Percentiles rank a stretch among this genome's conserved stretches.
phyloP scores from a whole-genome alignment of 805 yeast genomes.

The Kazachstania taianensis region DNA sequence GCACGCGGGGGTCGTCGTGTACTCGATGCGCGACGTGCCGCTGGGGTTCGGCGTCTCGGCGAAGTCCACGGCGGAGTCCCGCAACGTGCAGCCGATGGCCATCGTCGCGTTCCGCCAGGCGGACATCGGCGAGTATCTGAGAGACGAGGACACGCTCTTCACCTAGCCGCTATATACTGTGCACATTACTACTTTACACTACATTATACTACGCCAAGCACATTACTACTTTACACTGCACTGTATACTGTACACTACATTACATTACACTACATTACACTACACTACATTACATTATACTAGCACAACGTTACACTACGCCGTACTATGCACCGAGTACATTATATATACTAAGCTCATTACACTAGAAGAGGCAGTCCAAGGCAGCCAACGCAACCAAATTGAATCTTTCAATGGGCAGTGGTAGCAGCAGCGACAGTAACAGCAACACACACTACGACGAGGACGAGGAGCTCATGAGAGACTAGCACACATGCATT shows the following conservation, averaged over 20 bases:
- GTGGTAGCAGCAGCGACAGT: too few relatives aligned
- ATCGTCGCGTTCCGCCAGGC: slow-evolving; percentile 95
- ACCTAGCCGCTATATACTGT: too few relatives aligned
- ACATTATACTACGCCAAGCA: too few relatives aligned
- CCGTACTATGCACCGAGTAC: slow-evolving; percentile 59
- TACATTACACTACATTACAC: too few relatives aligned
- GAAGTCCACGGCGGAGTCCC: slow-evolving; percentile 79
- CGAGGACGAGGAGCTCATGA: too few relatives aligned
- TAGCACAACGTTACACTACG: too few relatives aligned
- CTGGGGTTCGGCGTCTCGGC: slow-evolving; percentile 94
- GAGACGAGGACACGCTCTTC: slow-evolving; percentile 95
- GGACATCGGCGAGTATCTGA: slow-evolving; percentile 93
- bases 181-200: too few relatives aligned
- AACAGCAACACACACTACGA: too few relatives aligned
- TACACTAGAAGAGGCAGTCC: slow-evolving; percentile 18
- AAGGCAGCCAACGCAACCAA: slow-evolving; percentile 16
- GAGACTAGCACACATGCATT: too few relatives aligned
- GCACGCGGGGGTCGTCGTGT: slow-evolving; percentile 90
- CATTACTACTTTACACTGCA: too few relatives aligned
- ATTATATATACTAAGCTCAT: slow-evolving; percentile 42
- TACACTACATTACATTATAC: too few relatives aligned
- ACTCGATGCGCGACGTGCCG: slow-evolving; percentile 85
- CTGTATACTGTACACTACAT: too few relatives aligned
- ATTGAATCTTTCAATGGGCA: slow-evolving; percentile 2
- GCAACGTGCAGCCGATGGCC: slow-evolving; percentile 83